Conservation (phyloP, 2,329 filamentous ascomycete species). For the Trichophyton verrucosum region DNA sequence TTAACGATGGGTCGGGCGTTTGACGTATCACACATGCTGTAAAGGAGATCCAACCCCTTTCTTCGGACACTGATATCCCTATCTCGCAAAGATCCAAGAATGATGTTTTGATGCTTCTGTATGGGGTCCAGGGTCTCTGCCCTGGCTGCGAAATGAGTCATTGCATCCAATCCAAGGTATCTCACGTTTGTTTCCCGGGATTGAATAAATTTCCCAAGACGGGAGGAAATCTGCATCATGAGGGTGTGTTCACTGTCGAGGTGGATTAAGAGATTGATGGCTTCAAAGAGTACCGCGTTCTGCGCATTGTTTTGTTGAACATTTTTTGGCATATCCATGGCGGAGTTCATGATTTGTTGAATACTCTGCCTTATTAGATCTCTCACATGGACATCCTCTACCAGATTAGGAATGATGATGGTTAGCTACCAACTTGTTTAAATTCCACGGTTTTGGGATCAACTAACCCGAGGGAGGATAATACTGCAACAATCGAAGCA, state of each 20-base stretch:
- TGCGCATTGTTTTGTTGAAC: conserved; percentile 99
- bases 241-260: conserved; percentile 86
- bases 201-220: conserved; percentile 88
- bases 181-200: conserved; percentile 95
- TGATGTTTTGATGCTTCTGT: conserved; percentile 94
- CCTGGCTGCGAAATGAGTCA: conserved; percentile 92
- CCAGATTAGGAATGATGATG: not conserved
- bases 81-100: conserved; percentile 85
- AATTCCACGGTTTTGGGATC: conserved; percentile 9
- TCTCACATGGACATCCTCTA: conserved; percentile 84
- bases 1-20: conserved; percentile 89
- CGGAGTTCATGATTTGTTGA: conserved; percentile 79
- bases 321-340: conserved; percentile 91
- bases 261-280: conserved; percentile 96
- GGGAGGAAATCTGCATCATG: conserved; percentile 89
- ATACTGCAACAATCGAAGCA: conserved; percentile 83
- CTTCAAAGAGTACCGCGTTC: conserved; percentile 94
- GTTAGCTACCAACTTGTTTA: not conserved
- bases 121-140: conserved; percentile 92
- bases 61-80: conserved; percentile 92
- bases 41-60: conserved; percentile 88
- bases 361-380: conserved; percentile 85
- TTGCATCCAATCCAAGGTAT: conserved; percentile 89
- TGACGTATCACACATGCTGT: conserved; percentile 98
- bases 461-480: conserved; percentile 76